A percentile compares a stretch with the other conserved stretches of the same genome.
Conservation (phyloP, 257 asterid genomes). For the Ligustrum vulgare region DNA sequence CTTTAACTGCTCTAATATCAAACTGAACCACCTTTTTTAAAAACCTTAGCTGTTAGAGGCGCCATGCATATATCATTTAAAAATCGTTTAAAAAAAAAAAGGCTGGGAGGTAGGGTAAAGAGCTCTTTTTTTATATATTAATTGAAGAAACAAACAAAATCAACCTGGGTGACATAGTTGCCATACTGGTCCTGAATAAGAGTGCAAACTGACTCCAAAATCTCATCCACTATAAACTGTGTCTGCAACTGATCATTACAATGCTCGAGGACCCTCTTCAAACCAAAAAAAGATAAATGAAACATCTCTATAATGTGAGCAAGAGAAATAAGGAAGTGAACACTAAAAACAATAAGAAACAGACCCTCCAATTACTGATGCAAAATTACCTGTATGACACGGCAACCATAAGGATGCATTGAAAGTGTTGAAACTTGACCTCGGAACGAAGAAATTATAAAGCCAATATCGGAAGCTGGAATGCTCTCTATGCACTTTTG, state of each 20-base stretch:
- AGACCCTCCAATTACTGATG: background rate
- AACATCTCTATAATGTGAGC: background rate
- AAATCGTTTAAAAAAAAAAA: background rate
- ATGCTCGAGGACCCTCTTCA: conserved; percentile 69
- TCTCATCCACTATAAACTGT: conserved; percentile 61
- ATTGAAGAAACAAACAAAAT: background rate
- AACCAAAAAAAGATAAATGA: conserved; percentile 10
- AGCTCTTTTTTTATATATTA: background rate
- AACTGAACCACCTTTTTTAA: too few species aligned
- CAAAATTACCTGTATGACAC: conserved; percentile 61
- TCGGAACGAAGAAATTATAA: conserved; percentile 52
- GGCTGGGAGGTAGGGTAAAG: background rate
- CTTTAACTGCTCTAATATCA: background rate
- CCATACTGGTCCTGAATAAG: conserved; percentile 79
- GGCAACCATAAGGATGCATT: conserved; percentile 81
- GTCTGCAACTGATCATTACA: conserved; percentile 47
- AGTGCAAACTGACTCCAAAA: conserved; percentile 55
- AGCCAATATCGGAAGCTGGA: conserved; percentile 47
- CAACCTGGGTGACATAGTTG: conserved; percentile 64
- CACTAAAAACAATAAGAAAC: background rate
- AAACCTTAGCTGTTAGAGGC: background rate
- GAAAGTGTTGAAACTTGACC: conserved; percentile 70
- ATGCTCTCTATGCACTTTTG: conserved; percentile 73
- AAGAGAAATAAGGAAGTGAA: conserved; percentile 9
- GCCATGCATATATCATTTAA: background rate